These are phyloP conservation scores for Cryptosporidium sp. DNA, from an alignment of 169 alveolate species.

Conservation along the genomic window DNA sequence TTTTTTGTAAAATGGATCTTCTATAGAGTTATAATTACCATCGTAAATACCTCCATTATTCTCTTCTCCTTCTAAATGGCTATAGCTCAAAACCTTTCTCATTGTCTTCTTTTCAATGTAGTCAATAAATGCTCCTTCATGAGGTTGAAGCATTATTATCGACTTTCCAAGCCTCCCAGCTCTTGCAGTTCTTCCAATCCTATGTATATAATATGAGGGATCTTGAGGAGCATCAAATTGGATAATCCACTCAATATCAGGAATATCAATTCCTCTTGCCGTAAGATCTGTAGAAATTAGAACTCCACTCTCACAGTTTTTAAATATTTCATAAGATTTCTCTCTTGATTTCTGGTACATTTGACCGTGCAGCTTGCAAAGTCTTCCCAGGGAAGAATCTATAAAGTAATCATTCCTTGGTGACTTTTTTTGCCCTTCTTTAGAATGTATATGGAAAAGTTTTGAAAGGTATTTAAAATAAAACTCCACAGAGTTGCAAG, in stretches of 20 bases:
- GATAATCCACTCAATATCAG: constrained; percentile 93
- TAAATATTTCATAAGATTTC: constrained; percentile 83
- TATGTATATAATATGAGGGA: constrained; percentile 89
- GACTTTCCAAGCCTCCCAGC: constrained; percentile 89
- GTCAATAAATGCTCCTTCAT: constrained; percentile 85
- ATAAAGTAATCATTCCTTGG: constrained; percentile 11
- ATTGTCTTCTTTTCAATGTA: constrained; percentile 83
- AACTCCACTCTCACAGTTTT: constrained; percentile 78
- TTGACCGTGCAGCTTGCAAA: constrained; percentile 88
- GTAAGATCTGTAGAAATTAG: constrained; percentile 93
- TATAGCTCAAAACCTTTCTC: constrained; percentile 76
- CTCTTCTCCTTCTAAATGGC: constrained; percentile 35
- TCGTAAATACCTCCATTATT: constrained; percentile 26
- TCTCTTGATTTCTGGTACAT: constrained; percentile 83
- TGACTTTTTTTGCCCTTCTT: not conserved
- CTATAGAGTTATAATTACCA: constrained; percentile 3
- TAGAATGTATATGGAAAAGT: constrained; percentile 10
- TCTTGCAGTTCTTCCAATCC: constrained; percentile 93
- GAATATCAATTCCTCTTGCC: constrained; percentile 95
- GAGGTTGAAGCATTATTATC: constrained; percentile 82
- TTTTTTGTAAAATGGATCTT: constrained; percentile 14
- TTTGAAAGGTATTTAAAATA: constrained; percentile 47
- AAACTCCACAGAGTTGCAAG: constrained; percentile 83
- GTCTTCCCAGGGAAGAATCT: constrained; percentile 27
- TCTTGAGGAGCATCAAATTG: constrained; percentile 95